These are phyloP conservation scores for Lactarius vividus DNA, from an alignment of 768 basidiomycete genomes.

Conservation along the genomic window DNA sequence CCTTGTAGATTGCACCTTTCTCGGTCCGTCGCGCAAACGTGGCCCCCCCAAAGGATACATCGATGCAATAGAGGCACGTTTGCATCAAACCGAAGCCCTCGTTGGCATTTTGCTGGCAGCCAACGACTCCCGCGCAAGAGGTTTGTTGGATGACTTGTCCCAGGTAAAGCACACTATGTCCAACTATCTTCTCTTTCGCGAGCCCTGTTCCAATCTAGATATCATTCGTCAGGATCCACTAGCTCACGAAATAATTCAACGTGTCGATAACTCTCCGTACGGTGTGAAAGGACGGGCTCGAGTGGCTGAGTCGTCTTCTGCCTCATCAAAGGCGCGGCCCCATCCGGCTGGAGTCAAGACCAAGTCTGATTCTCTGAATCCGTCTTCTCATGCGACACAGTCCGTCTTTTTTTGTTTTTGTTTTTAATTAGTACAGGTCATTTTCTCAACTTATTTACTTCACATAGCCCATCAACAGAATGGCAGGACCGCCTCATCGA, in stretches of 20 bases:
- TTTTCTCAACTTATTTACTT: not conserved
- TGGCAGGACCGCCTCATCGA: constrained; percentile 71
- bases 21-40: constrained; percentile 77
- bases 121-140: constrained; percentile 36
- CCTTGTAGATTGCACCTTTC: constrained; percentile 65
- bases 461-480: constrained; percentile 71
- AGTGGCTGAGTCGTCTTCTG: constrained; percentile 34
- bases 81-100: constrained; percentile 89
- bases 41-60: constrained; percentile 95
- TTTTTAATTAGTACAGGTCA: not conserved
- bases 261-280: constrained; percentile 79
- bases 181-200: not conserved
- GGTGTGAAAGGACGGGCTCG: constrained; percentile 68
- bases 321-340: constrained; percentile 30
- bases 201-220: not conserved
- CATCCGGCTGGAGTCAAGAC: constrained; percentile 27
- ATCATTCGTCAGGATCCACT: constrained; percentile 56
- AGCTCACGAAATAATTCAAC: constrained; percentile 74
- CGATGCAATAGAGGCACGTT: constrained; percentile 86
- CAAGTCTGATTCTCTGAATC: constrained; percentile 20
- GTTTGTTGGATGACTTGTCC: constrained; percentile 40
- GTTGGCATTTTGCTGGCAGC: constrained; percentile 75
- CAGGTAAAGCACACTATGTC: constrained; percentile 31
- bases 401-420: constrained; percentile 37
- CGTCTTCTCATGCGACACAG: constrained; percentile 52